A percentile compares a stretch with the other conserved stretches of the same genome.
phyloP scores from a whole-genome alignment of 139 green algal species.

The Desmodesmus armatus region DNA sequence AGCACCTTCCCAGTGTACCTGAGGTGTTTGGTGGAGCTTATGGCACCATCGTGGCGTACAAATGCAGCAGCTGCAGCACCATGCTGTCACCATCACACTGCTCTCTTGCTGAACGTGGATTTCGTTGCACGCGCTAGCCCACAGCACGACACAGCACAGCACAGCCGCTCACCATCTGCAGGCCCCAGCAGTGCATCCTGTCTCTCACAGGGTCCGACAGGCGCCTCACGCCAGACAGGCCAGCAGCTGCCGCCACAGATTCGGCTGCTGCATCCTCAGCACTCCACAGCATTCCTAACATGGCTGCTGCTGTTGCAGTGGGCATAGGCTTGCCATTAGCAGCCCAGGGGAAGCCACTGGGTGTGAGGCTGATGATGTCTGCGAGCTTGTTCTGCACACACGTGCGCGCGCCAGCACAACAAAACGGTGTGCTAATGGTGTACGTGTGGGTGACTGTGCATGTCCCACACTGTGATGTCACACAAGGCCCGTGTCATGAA shows the following conservation, averaged over 20 bases:
- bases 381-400: conserved; percentile 22
- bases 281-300: conserved; percentile 17
- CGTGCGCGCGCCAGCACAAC: neutral
- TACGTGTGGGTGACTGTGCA: neutral
- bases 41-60: too few species aligned
- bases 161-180: conserved; percentile 3
- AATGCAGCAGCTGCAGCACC: too few species aligned
- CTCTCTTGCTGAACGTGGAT: too few species aligned
- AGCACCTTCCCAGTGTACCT: too few species aligned
- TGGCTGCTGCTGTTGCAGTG: neutral
- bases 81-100: too few species aligned
- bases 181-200: neutral
- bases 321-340: conserved; percentile 1
- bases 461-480: too few species aligned
- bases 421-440: neutral
- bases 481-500: too few species aligned
- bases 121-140: too few species aligned
- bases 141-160: too few species aligned
- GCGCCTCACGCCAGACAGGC: too few species aligned
- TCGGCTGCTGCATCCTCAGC: neutral
- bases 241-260: neutral
- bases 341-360: conserved; percentile 1
- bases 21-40: too few species aligned
- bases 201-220: neutral
- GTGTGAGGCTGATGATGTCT: neutral